These are phyloP conservation scores for Rhamnella rubrinervis DNA, from an alignment of 331 rosid species.

Conservation along the genomic window DNA sequence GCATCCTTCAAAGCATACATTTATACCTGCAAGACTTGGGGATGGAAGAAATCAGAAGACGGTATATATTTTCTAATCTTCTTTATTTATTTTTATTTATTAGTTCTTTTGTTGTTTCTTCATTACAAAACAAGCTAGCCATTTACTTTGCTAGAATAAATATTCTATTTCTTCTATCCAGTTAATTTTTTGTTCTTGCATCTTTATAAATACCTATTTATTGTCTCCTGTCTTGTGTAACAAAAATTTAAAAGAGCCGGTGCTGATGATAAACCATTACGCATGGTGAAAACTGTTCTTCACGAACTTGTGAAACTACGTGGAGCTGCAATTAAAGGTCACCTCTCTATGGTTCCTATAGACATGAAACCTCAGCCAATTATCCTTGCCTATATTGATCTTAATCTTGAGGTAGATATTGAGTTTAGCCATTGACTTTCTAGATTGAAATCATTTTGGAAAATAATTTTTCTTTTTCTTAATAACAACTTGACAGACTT, in stretches of 20 bases:
- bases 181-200: neutral
- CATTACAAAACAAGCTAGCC: neutral
- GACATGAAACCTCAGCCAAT: conserved; percentile 97
- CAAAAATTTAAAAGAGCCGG: conserved; percentile 64
- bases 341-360: conserved; percentile 98
- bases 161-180: neutral
- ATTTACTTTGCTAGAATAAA: too few species aligned
- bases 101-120: neutral
- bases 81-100: neutral
- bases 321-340: conserved; percentile 97
- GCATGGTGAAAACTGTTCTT: conserved; percentile 98
- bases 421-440: neutral
- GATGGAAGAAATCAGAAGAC: conserved; percentile 98
- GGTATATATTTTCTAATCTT: conserved; percentile 40
- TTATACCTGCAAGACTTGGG: conserved; percentile 94
- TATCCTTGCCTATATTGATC: conserved; percentile 97
- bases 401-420: conserved; percentile 82
- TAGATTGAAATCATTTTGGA: neutral
- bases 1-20: conserved; percentile 97
- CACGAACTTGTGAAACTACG: conserved; percentile 99
- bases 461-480: neutral
- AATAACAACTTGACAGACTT: conserved; percentile 53
- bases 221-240: conserved; percentile 8
- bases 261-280: conserved; percentile 96
- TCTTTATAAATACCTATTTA: conserved; percentile 17